A percentile compares a stretch with the other conserved stretches of the same genome.
Conservation (phyloP, 2,329 filamentous ascomycete species). For the Ustulina deusta region DNA sequence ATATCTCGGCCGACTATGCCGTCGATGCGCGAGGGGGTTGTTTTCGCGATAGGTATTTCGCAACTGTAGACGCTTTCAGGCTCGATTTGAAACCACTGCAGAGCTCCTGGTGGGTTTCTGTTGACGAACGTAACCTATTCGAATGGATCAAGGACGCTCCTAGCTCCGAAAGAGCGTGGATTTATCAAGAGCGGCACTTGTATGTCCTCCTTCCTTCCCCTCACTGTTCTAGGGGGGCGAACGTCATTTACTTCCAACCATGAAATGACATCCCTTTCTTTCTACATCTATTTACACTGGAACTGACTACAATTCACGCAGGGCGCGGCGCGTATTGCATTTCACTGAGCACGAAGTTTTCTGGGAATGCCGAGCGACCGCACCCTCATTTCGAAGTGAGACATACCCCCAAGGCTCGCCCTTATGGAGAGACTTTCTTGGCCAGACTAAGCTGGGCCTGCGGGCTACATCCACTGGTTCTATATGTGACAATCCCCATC, state of each 20-base stretch:
- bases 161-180: constrained; percentile 20
- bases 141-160: constrained; percentile 25
- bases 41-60: constrained; percentile 18
- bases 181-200: constrained; percentile 25
- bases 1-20: constrained; percentile 23
- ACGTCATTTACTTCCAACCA: too few species aligned
- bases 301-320: too few species aligned
- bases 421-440: constrained; percentile 10
- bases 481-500: constrained; percentile 4
- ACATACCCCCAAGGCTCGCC: constrained; percentile 20
- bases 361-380: constrained; percentile 22
- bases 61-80: constrained; percentile 14
- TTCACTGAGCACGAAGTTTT: constrained; percentile 29
- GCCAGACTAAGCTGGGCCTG: too few species aligned
- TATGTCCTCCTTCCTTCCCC: too few species aligned
- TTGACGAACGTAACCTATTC: constrained; percentile 27
- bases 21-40: constrained; percentile 21
- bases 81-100: not conserved
- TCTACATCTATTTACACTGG: too few species aligned
- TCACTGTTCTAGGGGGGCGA: too few species aligned
- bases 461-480: too few species aligned
- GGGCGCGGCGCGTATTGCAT: constrained; percentile 22
- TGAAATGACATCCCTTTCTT: too few species aligned
- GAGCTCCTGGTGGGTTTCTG: constrained; percentile 18
- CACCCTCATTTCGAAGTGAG: constrained; percentile 24